Conservation (phyloP, 176 grass and related monocot genomes). For the Bolboschoenus planiculmis region DNA sequence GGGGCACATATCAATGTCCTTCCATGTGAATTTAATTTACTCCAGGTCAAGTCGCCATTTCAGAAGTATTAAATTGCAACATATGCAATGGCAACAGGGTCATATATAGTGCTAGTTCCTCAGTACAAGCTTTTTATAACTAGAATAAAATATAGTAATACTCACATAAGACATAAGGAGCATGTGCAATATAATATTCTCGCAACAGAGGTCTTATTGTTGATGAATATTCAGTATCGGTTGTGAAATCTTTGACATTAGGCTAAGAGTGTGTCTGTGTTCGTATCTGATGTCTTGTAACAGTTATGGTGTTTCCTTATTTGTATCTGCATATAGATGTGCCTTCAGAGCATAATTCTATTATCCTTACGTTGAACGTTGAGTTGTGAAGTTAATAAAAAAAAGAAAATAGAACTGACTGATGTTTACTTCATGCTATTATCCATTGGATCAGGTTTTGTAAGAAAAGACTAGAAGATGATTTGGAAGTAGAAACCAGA, state of each 20-base stretch:
- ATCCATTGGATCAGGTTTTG: constrained; percentile 43
- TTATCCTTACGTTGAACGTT: not conserved
- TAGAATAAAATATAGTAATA: too few relatives aligned
- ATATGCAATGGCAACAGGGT: not conserved
- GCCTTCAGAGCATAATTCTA: not conserved
- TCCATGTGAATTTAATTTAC: not conserved
- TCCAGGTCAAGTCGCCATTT: not conserved
- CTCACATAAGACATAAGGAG: too few relatives aligned
- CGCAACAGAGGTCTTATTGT: not conserved
- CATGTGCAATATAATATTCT: too few relatives aligned
- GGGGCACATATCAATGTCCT: not conserved
- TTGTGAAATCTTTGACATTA: not conserved
- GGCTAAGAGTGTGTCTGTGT: not conserved
- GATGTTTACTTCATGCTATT: not conserved
- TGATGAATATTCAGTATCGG: not conserved
- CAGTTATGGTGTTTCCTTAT: not conserved
- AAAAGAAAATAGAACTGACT: not conserved
- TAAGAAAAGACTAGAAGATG: constrained; percentile 75
- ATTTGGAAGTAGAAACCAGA: constrained; percentile 59
- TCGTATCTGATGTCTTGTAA: not conserved
- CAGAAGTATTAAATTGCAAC: not conserved
- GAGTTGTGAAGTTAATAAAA: not conserved
- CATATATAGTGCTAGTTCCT: too few relatives aligned
- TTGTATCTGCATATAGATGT: not conserved
- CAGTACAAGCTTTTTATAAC: too few relatives aligned